These are phyloP conservation scores for Aspergillus homomorphus DNA, from an alignment of 495 filamentous ascomycete species.

Conservation along the genomic window DNA sequence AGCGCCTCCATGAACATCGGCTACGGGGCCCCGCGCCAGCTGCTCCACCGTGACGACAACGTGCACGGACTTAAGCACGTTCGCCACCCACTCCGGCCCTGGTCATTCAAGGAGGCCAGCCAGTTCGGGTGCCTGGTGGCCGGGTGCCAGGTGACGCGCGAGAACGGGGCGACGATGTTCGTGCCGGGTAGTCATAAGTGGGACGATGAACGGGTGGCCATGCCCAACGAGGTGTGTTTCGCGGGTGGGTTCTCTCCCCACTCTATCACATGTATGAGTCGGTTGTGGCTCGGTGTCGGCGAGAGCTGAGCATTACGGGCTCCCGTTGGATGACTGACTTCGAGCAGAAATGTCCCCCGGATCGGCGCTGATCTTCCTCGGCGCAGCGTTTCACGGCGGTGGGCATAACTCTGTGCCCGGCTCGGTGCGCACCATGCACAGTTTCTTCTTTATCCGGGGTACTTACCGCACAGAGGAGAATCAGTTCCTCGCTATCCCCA, in stretches of 20 bases:
- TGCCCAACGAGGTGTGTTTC: slow-evolving; percentile 21
- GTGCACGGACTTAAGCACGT: slow-evolving; percentile 20
- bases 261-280: no score
- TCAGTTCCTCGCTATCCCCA: slow-evolving; percentile 33
- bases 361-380: slow-evolving; percentile 32
- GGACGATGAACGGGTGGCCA: slow-evolving; percentile 12
- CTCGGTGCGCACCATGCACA: slow-evolving; percentile 23
- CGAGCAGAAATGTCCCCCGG: slow-evolving; percentile 26
- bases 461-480: slow-evolving; percentile 36
- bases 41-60: slow-evolving; percentile 31
- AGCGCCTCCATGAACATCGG: slow-evolving; percentile 27
- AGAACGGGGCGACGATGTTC: slow-evolving; percentile 20
- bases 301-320: background rate
- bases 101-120: slow-evolving; percentile 11
- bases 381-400: slow-evolving; percentile 26
- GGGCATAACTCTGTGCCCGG: slow-evolving; percentile 30
- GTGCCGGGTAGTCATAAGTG: slow-evolving; percentile 20
- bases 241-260: slow-evolving; percentile 9
- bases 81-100: background rate
- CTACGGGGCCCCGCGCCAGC: slow-evolving; percentile 24
- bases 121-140: slow-evolving; percentile 20
- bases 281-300: no score
- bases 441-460: slow-evolving; percentile 31
- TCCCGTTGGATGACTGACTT: background rate
- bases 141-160: slow-evolving; percentile 11